Evolutionary conservation across 1,284 basidiomycete genomes (phyloP).

Genomic region (Meripilus lineatus): DNA sequence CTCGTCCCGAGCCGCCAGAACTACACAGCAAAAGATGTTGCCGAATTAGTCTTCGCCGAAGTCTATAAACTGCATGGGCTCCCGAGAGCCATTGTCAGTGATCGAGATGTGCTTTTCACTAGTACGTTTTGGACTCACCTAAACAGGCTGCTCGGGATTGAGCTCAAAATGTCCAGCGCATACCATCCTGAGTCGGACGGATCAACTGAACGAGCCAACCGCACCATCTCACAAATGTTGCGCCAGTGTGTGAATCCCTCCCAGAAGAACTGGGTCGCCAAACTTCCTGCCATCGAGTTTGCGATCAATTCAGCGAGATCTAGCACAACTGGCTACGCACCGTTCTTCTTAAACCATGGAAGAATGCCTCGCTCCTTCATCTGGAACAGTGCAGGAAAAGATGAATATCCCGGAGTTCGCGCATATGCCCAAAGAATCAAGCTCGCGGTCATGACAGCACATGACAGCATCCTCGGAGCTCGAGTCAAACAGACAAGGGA

Average conservation of each 20-base stretch:
- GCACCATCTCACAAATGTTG: slow-evolving; percentile 35
- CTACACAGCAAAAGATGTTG: slow-evolving; percentile 31
- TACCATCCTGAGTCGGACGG: slow-evolving; percentile 44
- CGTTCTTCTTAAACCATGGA: slow-evolving; percentile 33
- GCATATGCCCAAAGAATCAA: slow-evolving; percentile 15
- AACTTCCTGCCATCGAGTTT: slow-evolving; percentile 34
- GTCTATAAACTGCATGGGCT: slow-evolving; percentile 38
- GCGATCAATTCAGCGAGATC: slow-evolving; percentile 28
- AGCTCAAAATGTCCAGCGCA: slow-evolving; percentile 34
- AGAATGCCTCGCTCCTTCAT: slow-evolving; percentile 26
- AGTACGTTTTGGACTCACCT: slow-evolving; percentile 37
- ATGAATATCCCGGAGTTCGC: slow-evolving; percentile 16
- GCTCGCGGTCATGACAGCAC: slow-evolving; percentile 14
- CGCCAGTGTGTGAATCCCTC: slow-evolving; percentile 24
- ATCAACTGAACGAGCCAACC: slow-evolving; percentile 34
- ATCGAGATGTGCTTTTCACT: slow-evolving; percentile 39
- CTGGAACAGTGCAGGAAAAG: slow-evolving; percentile 23
- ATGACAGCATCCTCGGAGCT: slow-evolving; percentile 25
- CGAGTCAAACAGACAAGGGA: slow-evolving; percentile 23
- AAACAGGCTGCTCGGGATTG: slow-evolving; percentile 27
- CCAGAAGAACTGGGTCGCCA: slow-evolving; percentile 35
- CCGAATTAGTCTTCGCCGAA: slow-evolving; percentile 33
- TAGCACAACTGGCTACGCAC: slow-evolving; percentile 29
- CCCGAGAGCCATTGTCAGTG: slow-evolving; percentile 34
- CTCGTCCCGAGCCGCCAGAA: slow-evolving; percentile 23